Evolutionary conservation across 2,329 filamentous ascomycete species (phyloP).

Genomic region (Aspergillaceae sp.): DNA sequence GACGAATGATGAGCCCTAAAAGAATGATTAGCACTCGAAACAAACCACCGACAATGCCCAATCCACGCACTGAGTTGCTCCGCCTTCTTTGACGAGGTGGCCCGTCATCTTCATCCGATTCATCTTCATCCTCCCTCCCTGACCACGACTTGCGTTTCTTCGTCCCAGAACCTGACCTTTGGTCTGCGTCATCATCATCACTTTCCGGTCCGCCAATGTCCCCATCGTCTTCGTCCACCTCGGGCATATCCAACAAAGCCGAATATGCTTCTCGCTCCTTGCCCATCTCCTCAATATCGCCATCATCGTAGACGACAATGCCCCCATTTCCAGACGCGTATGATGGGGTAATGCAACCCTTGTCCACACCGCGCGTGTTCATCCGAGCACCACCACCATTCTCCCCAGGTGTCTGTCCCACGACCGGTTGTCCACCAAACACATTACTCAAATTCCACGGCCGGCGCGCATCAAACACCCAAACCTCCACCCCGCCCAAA

Average conservation of each 20-base stretch:
- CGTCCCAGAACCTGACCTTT: conserved; percentile 20
- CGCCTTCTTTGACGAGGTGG: conserved; percentile 70
- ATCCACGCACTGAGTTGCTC: conserved; percentile 66
- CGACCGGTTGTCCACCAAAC: conserved; percentile 63
- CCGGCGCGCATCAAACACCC: conserved; percentile 83
- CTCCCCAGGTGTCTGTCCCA: conserved; percentile 43
- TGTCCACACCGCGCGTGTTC: conserved; percentile 58
- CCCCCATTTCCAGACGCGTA: conserved; percentile 77
- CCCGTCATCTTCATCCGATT: conserved; percentile 60
- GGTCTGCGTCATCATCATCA: conserved; percentile 41
- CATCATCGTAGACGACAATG: conserved; percentile 90
- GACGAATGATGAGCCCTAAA: conserved; percentile 31
- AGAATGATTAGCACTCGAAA: conserved; percentile 5
- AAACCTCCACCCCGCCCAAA: conserved; percentile 83
- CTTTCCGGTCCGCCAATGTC: conserved; percentile 50
- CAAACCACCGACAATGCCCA: background rate
- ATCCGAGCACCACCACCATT: conserved; percentile 35
- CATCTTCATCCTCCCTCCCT: conserved; percentile 59
- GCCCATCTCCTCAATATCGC: conserved; percentile 75
- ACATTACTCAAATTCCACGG: conserved; percentile 95
- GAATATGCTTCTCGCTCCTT: conserved; percentile 74
- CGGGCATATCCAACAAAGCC: conserved; percentile 82
- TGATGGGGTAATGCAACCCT: conserved; percentile 60
- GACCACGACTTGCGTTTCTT: conserved; percentile 76
- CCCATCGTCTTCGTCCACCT: conserved; percentile 66